Evolutionary conservation across 1,139 yeast species (phyloP), one percentile per base, ranked within the genome.

Genomic region (Blastobotrys proliferans): DNA sequence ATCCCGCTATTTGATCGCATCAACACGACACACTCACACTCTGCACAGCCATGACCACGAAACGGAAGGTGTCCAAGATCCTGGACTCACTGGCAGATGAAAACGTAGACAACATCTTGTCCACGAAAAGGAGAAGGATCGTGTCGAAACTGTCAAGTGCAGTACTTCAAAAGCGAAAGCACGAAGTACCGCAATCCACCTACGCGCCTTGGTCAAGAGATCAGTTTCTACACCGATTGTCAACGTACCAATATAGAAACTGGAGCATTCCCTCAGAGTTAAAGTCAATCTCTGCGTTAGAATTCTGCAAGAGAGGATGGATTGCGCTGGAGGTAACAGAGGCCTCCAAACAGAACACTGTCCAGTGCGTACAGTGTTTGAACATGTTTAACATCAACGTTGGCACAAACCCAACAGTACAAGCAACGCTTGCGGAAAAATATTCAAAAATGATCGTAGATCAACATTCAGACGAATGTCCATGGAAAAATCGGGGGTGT

Each of bases 201-300:
- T 52, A 52, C 32, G 42, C 48, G 19, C 57, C 57, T 19, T 53
- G 57, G 57, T 49, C 53, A 13, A 42, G 54, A 22, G 52, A 51
- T 4, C 31, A 22, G 30, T 48, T 53, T 29, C 43, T 53, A 2
- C 38, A 35, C 8, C 44, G 57, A 19, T 40, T 53, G 36, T 19
- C 49, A 2, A 45, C 54, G n/a, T 53, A 35, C 35, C 44, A 46
- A 2, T 43, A 41, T 29, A 40, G 40, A 34, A 36, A 44, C 31
- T 53, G 57, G 57, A 45, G 38, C 16, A 37, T 53, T 3, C 54
- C 56, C n/a, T 21, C 42, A 3, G 37, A 38, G 4, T 29, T 46
- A 33, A 31, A 18, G 16, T 16, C 22, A 14, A 44, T 51, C 13
- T 43, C 42, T 14, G 46, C 54, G 11, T 38, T 50, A 10, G 52